Conservation (phyloP, 257 asterid genomes). For the Perilla frutescens region DNA sequence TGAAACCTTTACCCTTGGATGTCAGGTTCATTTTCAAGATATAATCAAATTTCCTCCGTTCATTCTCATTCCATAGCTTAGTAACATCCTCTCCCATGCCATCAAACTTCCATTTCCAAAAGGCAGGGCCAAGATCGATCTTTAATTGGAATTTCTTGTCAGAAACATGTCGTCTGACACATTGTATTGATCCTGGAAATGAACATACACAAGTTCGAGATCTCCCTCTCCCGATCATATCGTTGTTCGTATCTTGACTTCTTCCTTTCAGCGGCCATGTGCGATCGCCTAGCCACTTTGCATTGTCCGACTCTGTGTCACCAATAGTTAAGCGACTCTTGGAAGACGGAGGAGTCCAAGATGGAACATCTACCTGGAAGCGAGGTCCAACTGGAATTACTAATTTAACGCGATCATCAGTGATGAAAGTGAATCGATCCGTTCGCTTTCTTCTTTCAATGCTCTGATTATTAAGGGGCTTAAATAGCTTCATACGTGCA, state of each 20-base stretch:
- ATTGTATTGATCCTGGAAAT: slow-evolving; percentile 28
- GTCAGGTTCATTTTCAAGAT: slow-evolving; percentile 24
- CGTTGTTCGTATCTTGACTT: neutral
- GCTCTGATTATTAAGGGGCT: neutral
- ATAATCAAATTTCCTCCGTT: slow-evolving; percentile 33
- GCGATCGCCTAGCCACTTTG: slow-evolving; percentile 34
- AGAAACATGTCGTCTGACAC: slow-evolving; percentile 33
- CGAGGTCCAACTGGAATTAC: slow-evolving; percentile 44
- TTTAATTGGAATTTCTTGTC: slow-evolving; percentile 25
- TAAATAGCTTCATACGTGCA: slow-evolving; percentile 25
- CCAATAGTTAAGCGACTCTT: neutral
- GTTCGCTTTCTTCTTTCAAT: neutral
- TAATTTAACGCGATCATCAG: slow-evolving; percentile 25
- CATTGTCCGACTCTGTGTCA: neutral
- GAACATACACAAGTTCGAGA: slow-evolving; percentile 33
- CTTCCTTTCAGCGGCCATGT: slow-evolving; percentile 35
- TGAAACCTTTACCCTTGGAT: slow-evolving; percentile 7
- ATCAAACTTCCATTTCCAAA: slow-evolving; percentile 46
- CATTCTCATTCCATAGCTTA: slow-evolving; percentile 42
- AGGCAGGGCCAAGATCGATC: slow-evolving; percentile 32
- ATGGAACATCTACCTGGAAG: slow-evolving; percentile 43
- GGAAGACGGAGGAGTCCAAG: slow-evolving; percentile 30
- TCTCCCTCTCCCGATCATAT: slow-evolving; percentile 37
- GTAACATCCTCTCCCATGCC: slow-evolving; percentile 48
- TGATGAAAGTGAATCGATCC: slow-evolving; percentile 40